Percentiles rank a stretch among this genome's conserved stretches.
Conservation (phyloP, 2,329 filamentous ascomycete species). For the Aspergillus aculeatinus region DNA sequence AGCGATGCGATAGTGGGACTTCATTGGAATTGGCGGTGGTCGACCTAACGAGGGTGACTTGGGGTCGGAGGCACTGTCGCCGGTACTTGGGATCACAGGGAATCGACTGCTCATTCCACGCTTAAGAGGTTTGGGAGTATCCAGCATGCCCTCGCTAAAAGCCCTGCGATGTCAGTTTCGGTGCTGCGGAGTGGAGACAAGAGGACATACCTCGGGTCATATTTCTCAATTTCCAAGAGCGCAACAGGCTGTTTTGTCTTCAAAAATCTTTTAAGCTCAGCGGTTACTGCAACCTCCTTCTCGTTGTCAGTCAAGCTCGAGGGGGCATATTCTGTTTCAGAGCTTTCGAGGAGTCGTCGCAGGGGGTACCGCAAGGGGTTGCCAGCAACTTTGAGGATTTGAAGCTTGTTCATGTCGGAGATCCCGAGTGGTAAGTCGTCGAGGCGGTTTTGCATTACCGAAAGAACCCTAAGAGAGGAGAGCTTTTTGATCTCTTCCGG, state of each 20-base stretch:
- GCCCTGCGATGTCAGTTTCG: conserved; percentile 13
- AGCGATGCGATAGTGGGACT: conserved; percentile 71
- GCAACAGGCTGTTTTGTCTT: conserved; percentile 45
- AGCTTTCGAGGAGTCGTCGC: conserved; percentile 64
- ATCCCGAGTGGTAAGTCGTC: conserved; percentile 79
- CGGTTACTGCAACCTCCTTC: conserved; percentile 59
- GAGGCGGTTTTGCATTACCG: conserved; percentile 82
- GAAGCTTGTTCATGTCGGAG: conserved; percentile 84
- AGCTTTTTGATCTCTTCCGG: conserved; percentile 78
- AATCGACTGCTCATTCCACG: conserved; percentile 57
- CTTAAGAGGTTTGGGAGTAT: conserved; percentile 71
- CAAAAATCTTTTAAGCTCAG: conserved; percentile 60
- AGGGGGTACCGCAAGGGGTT: conserved; percentile 83
- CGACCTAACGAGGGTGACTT: conserved; percentile 67
- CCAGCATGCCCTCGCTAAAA: conserved; percentile 68
- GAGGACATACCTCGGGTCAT: conserved; percentile 43
- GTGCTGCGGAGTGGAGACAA: background rate
- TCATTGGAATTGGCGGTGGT: conserved; percentile 73
- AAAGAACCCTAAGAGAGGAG: conserved; percentile 83
- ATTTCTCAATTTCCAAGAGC: conserved; percentile 46
- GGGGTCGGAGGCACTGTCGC: conserved; percentile 65
- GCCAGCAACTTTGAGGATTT: conserved; percentile 84
- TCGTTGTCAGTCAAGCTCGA: conserved; percentile 58
- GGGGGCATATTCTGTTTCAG: conserved; percentile 63
- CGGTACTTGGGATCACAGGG: conserved; percentile 53